phyloP scores from a whole-genome alignment of 2,329 filamentous ascomycete genomes.

The Penicillium sp. region DNA sequence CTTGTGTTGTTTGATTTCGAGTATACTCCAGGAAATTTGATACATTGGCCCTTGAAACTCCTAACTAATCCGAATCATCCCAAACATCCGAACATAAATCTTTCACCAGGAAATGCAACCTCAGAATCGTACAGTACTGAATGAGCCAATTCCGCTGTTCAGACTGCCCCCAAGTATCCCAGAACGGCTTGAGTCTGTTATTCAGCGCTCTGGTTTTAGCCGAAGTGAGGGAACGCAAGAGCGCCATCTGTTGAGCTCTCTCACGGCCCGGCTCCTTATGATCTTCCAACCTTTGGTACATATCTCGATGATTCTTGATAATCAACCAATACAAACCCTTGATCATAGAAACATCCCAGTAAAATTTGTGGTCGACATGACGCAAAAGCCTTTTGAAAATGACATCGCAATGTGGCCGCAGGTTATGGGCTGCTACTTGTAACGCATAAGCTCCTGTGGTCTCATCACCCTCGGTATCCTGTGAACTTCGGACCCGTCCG shows the following conservation, averaged over 20 bases:
- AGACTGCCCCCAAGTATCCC: neutral
- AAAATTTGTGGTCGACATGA: neutral
- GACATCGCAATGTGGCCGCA: neutral
- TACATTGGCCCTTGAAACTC: neutral
- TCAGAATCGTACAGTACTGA: neutral
- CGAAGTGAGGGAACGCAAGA: neutral
- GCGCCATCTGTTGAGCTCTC: neutral
- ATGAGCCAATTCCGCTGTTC: neutral
- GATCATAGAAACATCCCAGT: neutral
- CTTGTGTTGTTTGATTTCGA: neutral
- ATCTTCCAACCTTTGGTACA: neutral
- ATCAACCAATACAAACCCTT: slow-evolving; percentile 3
- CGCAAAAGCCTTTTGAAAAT: neutral
- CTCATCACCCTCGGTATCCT: neutral
- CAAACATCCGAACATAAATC: neutral
- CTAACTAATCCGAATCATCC: neutral
- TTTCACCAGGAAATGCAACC: neutral
- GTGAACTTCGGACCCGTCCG: neutral
- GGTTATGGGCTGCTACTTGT: neutral
- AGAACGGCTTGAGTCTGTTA: neutral
- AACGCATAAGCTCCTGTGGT: neutral
- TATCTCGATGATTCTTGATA: neutral
- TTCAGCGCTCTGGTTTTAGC: neutral
- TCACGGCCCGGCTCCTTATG: neutral
- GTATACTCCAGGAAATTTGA: neutral